Percentiles rank a stretch among this genome's conserved stretches.
phyloP scores from a whole-genome alignment of 371 early-diverging fungal genomes.

The Rhizopus stolonifer region DNA sequence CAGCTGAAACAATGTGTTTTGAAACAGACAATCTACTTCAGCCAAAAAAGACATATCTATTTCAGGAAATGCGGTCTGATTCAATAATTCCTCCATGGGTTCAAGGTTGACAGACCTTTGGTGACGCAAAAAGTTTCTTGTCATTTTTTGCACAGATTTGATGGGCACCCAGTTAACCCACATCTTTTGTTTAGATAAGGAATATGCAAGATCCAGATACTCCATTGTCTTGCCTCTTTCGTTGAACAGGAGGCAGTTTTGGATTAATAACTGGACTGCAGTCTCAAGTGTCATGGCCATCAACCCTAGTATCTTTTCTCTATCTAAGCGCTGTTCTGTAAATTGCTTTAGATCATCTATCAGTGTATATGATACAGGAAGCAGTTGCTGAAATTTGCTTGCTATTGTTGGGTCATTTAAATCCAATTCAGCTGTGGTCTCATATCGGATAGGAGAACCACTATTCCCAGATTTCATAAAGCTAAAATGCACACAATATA shows the following conservation, averaged over 20 bases:
- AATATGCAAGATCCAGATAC: neutral
- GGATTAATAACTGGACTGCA: neutral
- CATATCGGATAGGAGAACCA: neutral
- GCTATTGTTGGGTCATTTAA: neutral
- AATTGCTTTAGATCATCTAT: neutral
- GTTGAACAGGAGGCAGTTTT: neutral
- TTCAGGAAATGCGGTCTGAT: too few relatives aligned
- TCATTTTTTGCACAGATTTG: neutral
- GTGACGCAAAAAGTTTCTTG: conserved; percentile 7
- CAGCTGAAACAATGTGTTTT: too few relatives aligned
- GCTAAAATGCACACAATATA: conserved; percentile 28
- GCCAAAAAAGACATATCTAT: too few relatives aligned
- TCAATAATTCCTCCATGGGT: too few relatives aligned
- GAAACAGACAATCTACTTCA: too few relatives aligned
- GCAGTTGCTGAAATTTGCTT: neutral
- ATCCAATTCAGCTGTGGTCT: neutral
- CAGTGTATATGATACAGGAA: neutral
- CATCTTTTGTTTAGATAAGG: neutral
- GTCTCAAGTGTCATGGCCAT: conserved; percentile 7
- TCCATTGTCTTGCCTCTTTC: neutral
- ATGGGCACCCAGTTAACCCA: neutral
- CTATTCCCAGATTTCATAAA: conserved; percentile 16
- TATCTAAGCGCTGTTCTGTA: too few relatives aligned
- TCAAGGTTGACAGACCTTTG: too few relatives aligned
- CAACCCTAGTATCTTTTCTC: neutral